Evolutionary conservation across 495 filamentous ascomycete species (phyloP), one percentile per base, ranked within the genome.

Genomic region (Neurospora sp.): DNA sequence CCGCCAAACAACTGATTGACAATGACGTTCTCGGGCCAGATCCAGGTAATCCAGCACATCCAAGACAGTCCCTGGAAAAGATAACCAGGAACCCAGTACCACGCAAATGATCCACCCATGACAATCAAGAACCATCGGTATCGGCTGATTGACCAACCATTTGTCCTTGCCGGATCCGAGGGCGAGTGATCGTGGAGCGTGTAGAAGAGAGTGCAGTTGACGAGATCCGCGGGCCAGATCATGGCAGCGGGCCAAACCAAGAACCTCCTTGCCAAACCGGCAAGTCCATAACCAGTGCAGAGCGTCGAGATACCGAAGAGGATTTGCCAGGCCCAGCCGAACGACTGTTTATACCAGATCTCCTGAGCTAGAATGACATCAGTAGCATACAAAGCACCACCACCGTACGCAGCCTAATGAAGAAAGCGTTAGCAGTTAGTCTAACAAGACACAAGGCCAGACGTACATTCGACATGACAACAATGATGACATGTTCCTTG

Each of bases 401-500:
- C 84, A 17, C 85, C 85, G 72, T 86, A 83, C 16, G 81, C 81
- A 59, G 81, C 81, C 81, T 83, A 45, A 38, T 16, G 5, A 38
- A 69, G 41, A n/a, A 8, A 2, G 20, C 40, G 70, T 80, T 40
- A 77, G 78, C 71, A 68, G 69, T 17, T 48, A 20, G 16, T 4
- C 17, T 7, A 5, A 40, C 39, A 74, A 20, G n/a, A 69, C 38
- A 40, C 17, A 53, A 40, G 40, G 42, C 69, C 45, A 69, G 35
- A 79, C 81, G 41, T 77, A 87, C 86, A 76, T 88, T 88, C 0
- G 88, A 87, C 91, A 93, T 94, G 74, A 92, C 88, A 22, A 90
- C 90, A 76, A 94, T 92, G 71, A 94, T 79, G 35, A 89, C 89
- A 84, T 94, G 91, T 78, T 94, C 91, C 76, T 94, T 94, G 80